These are phyloP conservation scores for Ambrosia artemisiifolia DNA, from an alignment of 129 eudicot genomes.

Conservation along the genomic window DNA sequence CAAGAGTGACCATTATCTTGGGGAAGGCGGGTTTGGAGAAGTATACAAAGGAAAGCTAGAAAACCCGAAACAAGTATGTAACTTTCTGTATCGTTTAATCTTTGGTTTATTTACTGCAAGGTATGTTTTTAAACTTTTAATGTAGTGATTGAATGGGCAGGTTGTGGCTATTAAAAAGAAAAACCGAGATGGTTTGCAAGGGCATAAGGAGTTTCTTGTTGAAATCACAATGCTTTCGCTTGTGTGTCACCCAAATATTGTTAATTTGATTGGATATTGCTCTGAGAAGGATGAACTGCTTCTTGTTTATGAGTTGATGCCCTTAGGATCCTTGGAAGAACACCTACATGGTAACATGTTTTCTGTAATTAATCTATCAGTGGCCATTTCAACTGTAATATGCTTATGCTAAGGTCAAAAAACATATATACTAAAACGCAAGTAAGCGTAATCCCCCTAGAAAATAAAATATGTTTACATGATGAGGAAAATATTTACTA, in stretches of 20 bases:
- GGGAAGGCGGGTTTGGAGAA: conserved; percentile 72
- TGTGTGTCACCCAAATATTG: conserved; percentile 62
- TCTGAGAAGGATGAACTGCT: conserved; percentile 52
- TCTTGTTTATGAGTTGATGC: conserved; percentile 68
- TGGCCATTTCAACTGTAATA: neutral
- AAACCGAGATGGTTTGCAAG: conserved; percentile 51
- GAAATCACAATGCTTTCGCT: conserved; percentile 67
- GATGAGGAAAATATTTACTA: too few relatives aligned
- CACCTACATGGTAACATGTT: conserved; percentile 50
- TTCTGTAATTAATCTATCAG: neutral
- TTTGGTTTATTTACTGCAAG: neutral
- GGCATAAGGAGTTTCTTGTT: conserved; percentile 57
- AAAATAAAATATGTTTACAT: too few relatives aligned
- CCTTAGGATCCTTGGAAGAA: conserved; percentile 60
- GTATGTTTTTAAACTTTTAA: conserved; percentile 14
- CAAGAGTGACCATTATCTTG: conserved; percentile 41
- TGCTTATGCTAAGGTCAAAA: neutral
- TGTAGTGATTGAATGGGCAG: conserved; percentile 35
- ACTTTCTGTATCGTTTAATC: neutral
- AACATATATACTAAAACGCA: too few relatives aligned
- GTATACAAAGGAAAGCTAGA: conserved; percentile 52
- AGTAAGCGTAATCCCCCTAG: too few relatives aligned
- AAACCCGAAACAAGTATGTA: conserved; percentile 44
- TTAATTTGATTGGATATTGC: conserved; percentile 62
- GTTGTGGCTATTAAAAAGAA: conserved; percentile 58